Base-by-base conservation (phyloP, 208 protist species). In the Trypanosoma mega region DNA sequence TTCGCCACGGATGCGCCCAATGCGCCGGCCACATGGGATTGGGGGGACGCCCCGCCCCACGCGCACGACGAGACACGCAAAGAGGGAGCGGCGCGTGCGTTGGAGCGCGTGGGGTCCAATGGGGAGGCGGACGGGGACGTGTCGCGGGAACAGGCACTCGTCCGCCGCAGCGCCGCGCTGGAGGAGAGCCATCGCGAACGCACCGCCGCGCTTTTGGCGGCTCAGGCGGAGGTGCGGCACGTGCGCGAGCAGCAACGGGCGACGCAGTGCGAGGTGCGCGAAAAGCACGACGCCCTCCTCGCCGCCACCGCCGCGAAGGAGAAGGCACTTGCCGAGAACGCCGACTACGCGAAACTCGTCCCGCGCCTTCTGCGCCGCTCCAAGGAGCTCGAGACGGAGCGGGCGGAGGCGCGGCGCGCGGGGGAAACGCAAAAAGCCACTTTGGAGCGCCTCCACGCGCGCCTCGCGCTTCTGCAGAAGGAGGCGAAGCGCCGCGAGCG, bases 321-420 rank as follows among this genome's bases (percentile, higher is more conserved):
- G 58, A 65, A 63, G 11, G 23, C 55, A 1, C 68, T 51, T 41
- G 34, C 66, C 27, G 74, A 83, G 47, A 78, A 81, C 31, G 63
- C 36, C 5, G 71, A 83, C 12, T 83, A 79, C 44, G 49, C 71
- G 23, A 73, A 68, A 29, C 54, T 78, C 8, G 73, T 84, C 24
- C 64, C 77, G 63, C 68, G 56, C 51, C 68, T 89, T 7, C 45
- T 73, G 36, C 63, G 69, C 53, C 71, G 76, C 51, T 54, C 83
- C 14, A 63, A 67, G 26, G 46, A 51, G 23, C 60, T 89, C 14
- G 77, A 87, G 52, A 61, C 61, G 39, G 69, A 70, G 31, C 63
- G 26, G 12, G 64, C 56, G 45, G 23, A 50, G 26, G 9, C 45
- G 45, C 21, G 45, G 45, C 45, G 45, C 9, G 14, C 26, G 45